These are phyloP conservation scores for Teratosphaeria epicoccoides DNA, from an alignment of 2,329 filamentous ascomycete genomes.

Conservation along the genomic window DNA sequence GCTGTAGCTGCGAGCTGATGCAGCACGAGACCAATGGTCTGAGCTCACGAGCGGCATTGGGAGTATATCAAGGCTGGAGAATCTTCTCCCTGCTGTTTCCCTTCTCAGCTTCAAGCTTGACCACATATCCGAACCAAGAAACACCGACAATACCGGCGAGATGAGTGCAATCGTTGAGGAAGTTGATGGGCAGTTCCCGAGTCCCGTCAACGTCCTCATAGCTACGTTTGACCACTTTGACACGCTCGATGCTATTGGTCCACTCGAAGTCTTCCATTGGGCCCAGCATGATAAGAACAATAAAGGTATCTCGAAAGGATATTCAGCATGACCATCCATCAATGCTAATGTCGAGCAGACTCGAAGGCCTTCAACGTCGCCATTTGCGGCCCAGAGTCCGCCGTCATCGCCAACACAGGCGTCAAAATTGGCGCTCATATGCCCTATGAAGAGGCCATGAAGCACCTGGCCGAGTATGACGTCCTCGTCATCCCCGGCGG, in stretches of 20 bases:
- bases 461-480: conserved; percentile 64
- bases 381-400: conserved; percentile 36
- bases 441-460: conserved; percentile 66
- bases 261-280: conserved; percentile 46
- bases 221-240: conserved; percentile 47
- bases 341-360: conserved; percentile 25
- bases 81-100: background rate
- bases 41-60: background rate
- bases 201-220: conserved; percentile 50
- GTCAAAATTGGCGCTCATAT: conserved; percentile 64
- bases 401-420: conserved; percentile 49
- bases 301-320: conserved; percentile 30
- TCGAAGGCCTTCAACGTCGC: conserved; percentile 46
- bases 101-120: background rate
- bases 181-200: conserved; percentile 18
- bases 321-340: background rate
- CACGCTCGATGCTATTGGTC: conserved; percentile 47
- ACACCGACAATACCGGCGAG: conserved; percentile 23
- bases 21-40: background rate
- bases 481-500: conserved; percentile 70
- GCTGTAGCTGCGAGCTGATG: background rate
- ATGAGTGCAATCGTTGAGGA: conserved; percentile 41
- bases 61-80: background rate
- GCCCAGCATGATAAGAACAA: conserved; percentile 46
- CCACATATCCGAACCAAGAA: background rate